phyloP scores from a whole-genome alignment of 768 basidiomycete species.

The Rhodocollybia butyracea region DNA sequence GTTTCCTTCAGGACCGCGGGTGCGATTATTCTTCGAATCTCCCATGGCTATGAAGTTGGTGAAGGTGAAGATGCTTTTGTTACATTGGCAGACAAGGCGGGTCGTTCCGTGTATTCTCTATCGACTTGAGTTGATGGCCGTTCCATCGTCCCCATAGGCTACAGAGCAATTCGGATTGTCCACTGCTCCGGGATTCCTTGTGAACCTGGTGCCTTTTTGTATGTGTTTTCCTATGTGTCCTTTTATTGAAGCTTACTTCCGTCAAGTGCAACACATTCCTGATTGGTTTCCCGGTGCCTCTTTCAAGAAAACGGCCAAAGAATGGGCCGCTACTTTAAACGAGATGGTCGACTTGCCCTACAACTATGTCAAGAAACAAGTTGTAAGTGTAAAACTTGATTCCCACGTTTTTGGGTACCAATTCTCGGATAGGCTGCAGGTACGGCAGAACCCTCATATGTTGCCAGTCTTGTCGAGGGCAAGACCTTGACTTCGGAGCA shows the following conservation, averaged over 20 bases:
- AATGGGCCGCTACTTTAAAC: constrained; percentile 39
- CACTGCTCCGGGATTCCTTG: constrained; percentile 43
- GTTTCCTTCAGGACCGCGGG: constrained; percentile 34
- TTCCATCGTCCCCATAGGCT: not conserved
- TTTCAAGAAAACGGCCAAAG: constrained; percentile 45
- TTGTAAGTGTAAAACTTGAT: constrained; percentile 28
- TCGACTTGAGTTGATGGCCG: constrained; percentile 4
- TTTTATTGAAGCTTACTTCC: not conserved
- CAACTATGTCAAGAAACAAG: constrained; percentile 38
- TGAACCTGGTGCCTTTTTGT: constrained; percentile 49
- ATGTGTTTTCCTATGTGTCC: constrained; percentile 12
- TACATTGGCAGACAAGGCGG: constrained; percentile 29
- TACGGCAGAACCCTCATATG: constrained; percentile 18
- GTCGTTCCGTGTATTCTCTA: constrained; percentile 22
- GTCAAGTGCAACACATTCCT: constrained; percentile 42
- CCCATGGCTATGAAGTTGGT: constrained; percentile 40
- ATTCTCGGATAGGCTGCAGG: constrained; percentile 11
- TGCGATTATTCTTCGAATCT: constrained; percentile 40
- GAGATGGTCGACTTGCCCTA: constrained; percentile 46
- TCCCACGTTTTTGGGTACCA: not conserved
- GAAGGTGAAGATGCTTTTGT: constrained; percentile 39
- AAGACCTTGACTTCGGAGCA: constrained; percentile 12
- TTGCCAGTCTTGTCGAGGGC: constrained; percentile 15
- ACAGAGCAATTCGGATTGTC: constrained; percentile 8
- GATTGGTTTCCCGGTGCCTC: constrained; percentile 58